Percentiles rank a stretch among this genome's conserved stretches.
Evolutionary conservation across 768 basidiomycete genomes (phyloP).

Genomic region (Crassisporium funariophilum): DNA sequence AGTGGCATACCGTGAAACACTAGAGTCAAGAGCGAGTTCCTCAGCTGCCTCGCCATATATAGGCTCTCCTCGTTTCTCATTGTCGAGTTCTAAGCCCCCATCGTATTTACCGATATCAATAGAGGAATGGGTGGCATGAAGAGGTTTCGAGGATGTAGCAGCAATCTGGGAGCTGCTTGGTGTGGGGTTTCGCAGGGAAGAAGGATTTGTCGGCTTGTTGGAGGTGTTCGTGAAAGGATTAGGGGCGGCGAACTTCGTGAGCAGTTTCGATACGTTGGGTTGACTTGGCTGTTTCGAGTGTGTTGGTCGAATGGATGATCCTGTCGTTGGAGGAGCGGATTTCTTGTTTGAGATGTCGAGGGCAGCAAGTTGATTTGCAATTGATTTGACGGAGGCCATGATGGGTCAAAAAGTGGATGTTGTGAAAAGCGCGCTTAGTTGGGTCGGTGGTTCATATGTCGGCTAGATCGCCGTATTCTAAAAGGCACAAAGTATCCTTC

Average conservation of each 20-base stretch:
- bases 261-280: slow-evolving; percentile 65
- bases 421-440: no score
- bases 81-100: slow-evolving; percentile 93
- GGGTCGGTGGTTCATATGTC: background rate
- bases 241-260: slow-evolving; percentile 74
- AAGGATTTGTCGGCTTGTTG: slow-evolving; percentile 40
- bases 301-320: slow-evolving; percentile 32
- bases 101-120: slow-evolving; percentile 92
- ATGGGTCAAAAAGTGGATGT: background rate
- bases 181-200: slow-evolving; percentile 45
- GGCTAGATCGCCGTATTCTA: no score
- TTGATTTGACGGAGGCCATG: slow-evolving; percentile 50
- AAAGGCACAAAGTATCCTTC: no score
- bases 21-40: slow-evolving; percentile 84
- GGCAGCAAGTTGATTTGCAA: slow-evolving; percentile 70
- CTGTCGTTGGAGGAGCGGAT: slow-evolving; percentile 30
- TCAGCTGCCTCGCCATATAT: slow-evolving; percentile 79
- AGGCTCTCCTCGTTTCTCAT: slow-evolving; percentile 74
- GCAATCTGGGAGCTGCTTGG: slow-evolving; percentile 14
- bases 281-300: slow-evolving; percentile 61
- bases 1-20: slow-evolving; percentile 57
- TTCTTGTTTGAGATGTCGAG: slow-evolving; percentile 66
- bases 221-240: slow-evolving; percentile 45
- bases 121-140: slow-evolving; percentile 30
- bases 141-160: slow-evolving; percentile 15